Conservation (phyloP, 768 basidiomycete species). For the Hortiboletus campestris region DNA sequence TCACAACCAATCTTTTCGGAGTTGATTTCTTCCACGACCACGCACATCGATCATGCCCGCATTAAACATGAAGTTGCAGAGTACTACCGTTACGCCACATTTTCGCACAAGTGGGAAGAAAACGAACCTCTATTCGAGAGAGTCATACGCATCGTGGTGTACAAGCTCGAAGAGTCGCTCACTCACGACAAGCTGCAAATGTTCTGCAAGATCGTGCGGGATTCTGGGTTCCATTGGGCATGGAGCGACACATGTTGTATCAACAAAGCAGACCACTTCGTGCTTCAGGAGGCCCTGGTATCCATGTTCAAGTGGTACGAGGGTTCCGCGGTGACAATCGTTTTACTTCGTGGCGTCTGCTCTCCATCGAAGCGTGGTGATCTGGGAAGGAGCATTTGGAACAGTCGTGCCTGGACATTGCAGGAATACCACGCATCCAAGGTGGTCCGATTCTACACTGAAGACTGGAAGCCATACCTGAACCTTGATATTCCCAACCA, state of each 20-base stretch:
- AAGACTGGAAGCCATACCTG: background rate
- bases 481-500: background rate
- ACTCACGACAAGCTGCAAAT: background rate
- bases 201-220: background rate
- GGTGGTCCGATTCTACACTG: background rate
- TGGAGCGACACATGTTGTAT: background rate
- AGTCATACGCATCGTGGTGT: background rate
- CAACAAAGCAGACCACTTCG: background rate
- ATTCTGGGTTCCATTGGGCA: background rate
- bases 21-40: constrained; percentile 4
- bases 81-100: background rate
- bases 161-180: background rate
- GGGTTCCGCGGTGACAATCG: background rate
- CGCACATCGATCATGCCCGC: background rate
- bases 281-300: background rate
- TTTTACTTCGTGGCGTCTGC: background rate
- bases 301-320: background rate
- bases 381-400: background rate
- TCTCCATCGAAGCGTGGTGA: background rate
- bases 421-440: background rate
- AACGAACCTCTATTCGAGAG: background rate
- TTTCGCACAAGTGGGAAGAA: background rate
- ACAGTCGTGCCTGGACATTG: background rate
- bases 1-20: background rate
- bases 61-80: background rate